Conservation (phyloP, 768 basidiomycete genomes). For the Paxillus rubicundulus region DNA sequence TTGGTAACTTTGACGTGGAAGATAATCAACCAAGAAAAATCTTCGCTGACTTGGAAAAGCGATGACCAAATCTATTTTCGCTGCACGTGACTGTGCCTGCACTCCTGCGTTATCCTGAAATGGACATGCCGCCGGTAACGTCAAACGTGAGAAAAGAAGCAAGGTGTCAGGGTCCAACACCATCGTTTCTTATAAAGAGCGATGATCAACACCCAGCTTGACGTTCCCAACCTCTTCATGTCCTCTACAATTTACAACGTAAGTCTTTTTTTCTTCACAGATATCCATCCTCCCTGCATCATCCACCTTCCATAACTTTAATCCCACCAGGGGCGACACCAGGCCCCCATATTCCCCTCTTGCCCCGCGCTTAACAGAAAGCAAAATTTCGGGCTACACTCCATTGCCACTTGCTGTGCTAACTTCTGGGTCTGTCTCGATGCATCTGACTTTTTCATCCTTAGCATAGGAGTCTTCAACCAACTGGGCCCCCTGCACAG, state of each 20-base stretch:
- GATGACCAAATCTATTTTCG: conserved; percentile 13
- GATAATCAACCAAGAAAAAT: conserved; percentile 1
- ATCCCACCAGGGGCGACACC: neutral
- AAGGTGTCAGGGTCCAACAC: conserved; percentile 32
- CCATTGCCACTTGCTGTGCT: neutral
- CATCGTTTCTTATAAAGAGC: conserved; percentile 38
- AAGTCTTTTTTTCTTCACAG: conserved; percentile 16
- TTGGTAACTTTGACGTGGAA: neutral
- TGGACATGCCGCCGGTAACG: conserved; percentile 35
- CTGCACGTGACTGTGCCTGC: conserved; percentile 32
- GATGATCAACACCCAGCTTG: conserved; percentile 39
- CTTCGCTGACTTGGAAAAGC: conserved; percentile 22
- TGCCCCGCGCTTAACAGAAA: conserved; percentile 5
- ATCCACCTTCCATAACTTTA: neutral
- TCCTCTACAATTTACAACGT: conserved; percentile 40
- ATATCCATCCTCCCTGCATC: neutral
- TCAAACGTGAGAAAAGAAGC: conserved; percentile 36
- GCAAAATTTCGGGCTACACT: conserved; percentile 26
- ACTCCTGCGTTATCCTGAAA: conserved; percentile 20
- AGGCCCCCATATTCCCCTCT: neutral
- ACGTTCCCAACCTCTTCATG: conserved; percentile 38
- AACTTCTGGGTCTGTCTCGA: neutral
- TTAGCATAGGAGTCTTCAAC: conserved; percentile 55
- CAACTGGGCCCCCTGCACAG: conserved; percentile 44
- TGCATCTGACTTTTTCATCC: conserved; percentile 15